A percentile compares a stretch with the other conserved stretches of the same genome.
These are phyloP conservation scores for Salvia hispanica DNA, from an alignment of 257 asterid genomes.

Conservation along the genomic window DNA sequence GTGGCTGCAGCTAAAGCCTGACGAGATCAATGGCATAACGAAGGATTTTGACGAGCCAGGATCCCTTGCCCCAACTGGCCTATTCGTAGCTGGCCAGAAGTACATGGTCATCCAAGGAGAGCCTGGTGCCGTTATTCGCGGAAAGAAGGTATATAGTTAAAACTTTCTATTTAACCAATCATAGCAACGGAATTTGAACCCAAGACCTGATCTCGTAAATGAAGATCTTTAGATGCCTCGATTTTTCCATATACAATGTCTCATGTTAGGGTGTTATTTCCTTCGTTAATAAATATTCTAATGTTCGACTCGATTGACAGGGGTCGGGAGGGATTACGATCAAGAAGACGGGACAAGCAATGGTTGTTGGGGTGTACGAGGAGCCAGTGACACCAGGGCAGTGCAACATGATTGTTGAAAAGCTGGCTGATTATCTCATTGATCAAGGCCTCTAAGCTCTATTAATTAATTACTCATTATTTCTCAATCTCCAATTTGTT, in stretches of 20 bases:
- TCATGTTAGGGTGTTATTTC: too few species aligned
- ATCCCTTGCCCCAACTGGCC: constrained; percentile 52
- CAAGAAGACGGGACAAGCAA: constrained; percentile 57
- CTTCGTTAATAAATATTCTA: not conserved
- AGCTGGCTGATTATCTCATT: constrained; percentile 61
- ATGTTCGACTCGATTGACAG: constrained; percentile 22
- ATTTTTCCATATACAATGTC: too few species aligned
- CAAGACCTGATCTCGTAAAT: too few species aligned
- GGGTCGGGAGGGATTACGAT: constrained; percentile 59
- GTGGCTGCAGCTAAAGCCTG: constrained; percentile 42
- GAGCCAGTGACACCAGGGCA: constrained; percentile 71
- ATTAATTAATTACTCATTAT: not conserved
- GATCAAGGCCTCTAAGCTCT: constrained; percentile 48
- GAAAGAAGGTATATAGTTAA: constrained; percentile 51
- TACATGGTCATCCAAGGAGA: constrained; percentile 73
- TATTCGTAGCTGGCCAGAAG: constrained; percentile 46
- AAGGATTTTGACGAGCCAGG: constrained; percentile 63
- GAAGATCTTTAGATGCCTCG: too few species aligned
- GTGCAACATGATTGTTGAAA: constrained; percentile 67
- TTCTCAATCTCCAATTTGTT: not conserved
- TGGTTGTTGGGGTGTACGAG: constrained; percentile 56
- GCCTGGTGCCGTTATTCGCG: constrained; percentile 61
- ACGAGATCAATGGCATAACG: constrained; percentile 47
- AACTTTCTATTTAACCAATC: too few species aligned
- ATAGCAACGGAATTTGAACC: too few species aligned